A percentile compares a stretch with the other conserved stretches of the same genome.
Conservation (phyloP, 306 rosid species). For the Medicago ruthenica region DNA sequence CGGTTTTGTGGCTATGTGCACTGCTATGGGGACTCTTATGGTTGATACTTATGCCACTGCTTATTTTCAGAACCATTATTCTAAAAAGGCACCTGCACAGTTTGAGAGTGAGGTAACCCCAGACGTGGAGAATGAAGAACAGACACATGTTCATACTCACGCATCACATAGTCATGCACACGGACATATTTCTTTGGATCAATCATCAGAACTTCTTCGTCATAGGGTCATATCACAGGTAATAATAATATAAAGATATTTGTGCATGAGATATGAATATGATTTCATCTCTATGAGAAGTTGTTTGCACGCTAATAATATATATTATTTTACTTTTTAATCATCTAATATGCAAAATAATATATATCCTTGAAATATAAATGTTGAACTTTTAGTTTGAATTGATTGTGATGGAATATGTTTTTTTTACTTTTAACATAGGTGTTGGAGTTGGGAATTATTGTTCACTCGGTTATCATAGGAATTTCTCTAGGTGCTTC, state of each 20-base stretch:
- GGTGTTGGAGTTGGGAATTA: conserved; percentile 86
- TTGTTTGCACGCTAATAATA: no score
- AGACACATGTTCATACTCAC: conserved; percentile 68
- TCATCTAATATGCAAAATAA: background rate
- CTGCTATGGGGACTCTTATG: conserved; percentile 78
- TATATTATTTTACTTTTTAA: no score
- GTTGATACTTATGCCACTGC: conserved; percentile 75
- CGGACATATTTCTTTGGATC: conserved; percentile 38
- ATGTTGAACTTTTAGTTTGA: background rate
- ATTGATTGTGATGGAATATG: background rate
- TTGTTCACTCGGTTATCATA: conserved; percentile 79
- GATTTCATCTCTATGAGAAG: no score
- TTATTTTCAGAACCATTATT: conserved; percentile 49
- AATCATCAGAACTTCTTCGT: conserved; percentile 59
- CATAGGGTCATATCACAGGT: conserved; percentile 80
- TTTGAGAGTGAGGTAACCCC: background rate
- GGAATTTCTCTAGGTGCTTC: conserved; percentile 86
- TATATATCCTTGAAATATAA: background rate
- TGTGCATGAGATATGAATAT: no score
- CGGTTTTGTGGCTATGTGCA: conserved; percentile 83
- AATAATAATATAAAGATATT: background rate
- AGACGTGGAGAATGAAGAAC: conserved; percentile 48
- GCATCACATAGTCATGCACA: conserved; percentile 79
- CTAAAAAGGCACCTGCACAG: background rate
- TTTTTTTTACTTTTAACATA: background rate